A percentile compares a stretch with the other conserved stretches of the same genome.
Evolutionary conservation across 1,284 basidiomycete genomes (phyloP).

Genomic region (Wolfiporia cocos): DNA sequence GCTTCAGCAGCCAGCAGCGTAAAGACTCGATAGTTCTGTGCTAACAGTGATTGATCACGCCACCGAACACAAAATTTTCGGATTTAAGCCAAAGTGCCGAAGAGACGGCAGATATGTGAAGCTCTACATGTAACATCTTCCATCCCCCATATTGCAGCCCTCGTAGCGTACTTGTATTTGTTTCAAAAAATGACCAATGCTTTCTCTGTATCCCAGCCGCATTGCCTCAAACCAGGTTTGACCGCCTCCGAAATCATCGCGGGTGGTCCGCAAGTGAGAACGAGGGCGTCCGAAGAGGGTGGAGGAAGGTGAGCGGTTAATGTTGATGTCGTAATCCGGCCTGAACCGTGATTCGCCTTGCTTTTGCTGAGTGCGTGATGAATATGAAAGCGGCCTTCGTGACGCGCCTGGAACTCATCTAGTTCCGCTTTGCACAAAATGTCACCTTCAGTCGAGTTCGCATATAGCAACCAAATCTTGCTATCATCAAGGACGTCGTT

Average conservation of each 20-base stretch:
- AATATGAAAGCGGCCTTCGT: constrained; percentile 34
- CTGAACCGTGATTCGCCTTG: constrained; percentile 32
- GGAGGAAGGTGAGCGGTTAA: constrained; percentile 35
- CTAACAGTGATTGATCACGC: not conserved
- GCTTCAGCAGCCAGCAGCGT: not conserved
- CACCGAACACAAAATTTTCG: not conserved
- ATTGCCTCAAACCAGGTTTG: constrained; percentile 17
- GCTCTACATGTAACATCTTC: not conserved
- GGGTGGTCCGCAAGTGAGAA: constrained; percentile 51
- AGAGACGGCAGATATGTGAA: not conserved
- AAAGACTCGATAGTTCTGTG: not conserved
- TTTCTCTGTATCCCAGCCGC: constrained; percentile 24
- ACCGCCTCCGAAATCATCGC: constrained; percentile 30
- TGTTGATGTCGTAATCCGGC: constrained; percentile 22
- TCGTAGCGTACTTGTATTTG: not conserved
- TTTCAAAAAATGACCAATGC: constrained; percentile 23
- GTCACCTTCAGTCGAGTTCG: constrained; percentile 45
- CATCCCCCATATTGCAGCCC: not conserved
- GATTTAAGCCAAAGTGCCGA: not conserved
- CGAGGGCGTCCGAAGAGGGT: constrained; percentile 32
- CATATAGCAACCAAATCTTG: constrained; percentile 46
- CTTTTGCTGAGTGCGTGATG: constrained; percentile 42
- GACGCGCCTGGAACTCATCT: constrained; percentile 31
- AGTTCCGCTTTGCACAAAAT: constrained; percentile 51
- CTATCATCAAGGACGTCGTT: constrained; percentile 35